A percentile compares a stretch with the other conserved stretches of the same genome.
These are phyloP conservation scores for Fusarium coicis DNA, from an alignment of 2,329 filamentous ascomycete genomes.

Conservation along the genomic window DNA sequence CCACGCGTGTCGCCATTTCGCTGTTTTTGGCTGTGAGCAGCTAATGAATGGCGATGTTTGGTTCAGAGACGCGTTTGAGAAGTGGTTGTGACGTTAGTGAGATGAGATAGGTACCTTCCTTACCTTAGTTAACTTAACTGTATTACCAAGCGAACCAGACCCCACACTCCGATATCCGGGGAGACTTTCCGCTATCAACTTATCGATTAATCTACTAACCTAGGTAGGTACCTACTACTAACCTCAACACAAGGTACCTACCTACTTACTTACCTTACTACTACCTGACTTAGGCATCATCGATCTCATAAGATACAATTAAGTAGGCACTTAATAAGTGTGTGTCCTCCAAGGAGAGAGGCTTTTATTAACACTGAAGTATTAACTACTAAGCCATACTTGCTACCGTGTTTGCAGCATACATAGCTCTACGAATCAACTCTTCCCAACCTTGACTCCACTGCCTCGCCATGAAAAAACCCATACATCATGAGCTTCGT, in stretches of 20 bases:
- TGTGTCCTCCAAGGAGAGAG: background rate
- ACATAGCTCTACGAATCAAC: background rate
- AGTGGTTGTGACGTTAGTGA: constrained; percentile 4
- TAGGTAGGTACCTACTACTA: background rate
- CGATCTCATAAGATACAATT: background rate
- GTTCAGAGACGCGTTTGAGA: background rate
- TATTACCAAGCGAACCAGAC: constrained; percentile 2
- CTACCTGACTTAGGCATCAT: background rate
- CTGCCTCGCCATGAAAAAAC: background rate
- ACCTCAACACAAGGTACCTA: too few relatives aligned
- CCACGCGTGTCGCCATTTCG: constrained; percentile 37
- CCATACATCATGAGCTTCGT: background rate
- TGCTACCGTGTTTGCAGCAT: background rate
- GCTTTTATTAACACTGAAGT: background rate
- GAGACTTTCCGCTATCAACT: background rate
- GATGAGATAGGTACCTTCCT: background rate
- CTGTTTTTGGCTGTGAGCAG: background rate
- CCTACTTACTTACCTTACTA: too few relatives aligned
- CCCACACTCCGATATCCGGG: constrained; percentile 9
- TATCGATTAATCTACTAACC: background rate
- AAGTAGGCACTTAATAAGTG: background rate
- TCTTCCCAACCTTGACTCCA: background rate
- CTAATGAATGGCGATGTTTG: constrained; percentile 7
- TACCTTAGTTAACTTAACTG: background rate
- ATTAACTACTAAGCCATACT: background rate